Evolutionary conservation across 192 early-diverging fungal species (phyloP), one percentile per base, ranked within the genome.

Genomic region (Thoreauomyces humboldtii): DNA sequence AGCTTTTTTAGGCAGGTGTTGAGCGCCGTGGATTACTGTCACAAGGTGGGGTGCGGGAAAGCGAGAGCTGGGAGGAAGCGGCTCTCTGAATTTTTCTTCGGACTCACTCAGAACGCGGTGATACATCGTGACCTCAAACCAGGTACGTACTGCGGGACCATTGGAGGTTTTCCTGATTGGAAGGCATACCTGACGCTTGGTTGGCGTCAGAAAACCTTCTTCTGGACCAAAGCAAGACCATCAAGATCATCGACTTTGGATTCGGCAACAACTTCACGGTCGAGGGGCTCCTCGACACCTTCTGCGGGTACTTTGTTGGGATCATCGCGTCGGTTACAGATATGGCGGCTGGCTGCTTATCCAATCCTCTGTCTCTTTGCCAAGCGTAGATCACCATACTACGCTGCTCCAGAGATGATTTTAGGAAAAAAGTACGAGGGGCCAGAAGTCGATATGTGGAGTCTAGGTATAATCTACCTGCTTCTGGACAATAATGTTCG

Each of bases 171-270:
- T n/a, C n/a, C n/a, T n/a, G n/a, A n/a, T n/a, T n/a, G n/a, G n/a
- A n/a, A n/a, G n/a, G n/a, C n/a, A n/a, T n/a, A n/a, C n/a, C n/a
- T n/a, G n/a, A 37, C 17, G 14, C 31, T 3, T n/a, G n/a, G n/a
- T n/a, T n/a, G n/a, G n/a, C n/a, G n/a, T n/a, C 45, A 76, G 91
- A 93, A 52, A 97, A 97, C 70, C 77, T 97, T 19, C 82, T 97
- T 53, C 73, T 97, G 22, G 89, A 88, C 46, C 70, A 77, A 9
- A 71, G 79, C 22, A 82, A 85, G 45, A 78, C 75, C 33, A 87
- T 94, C 60, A 90, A 91, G 64, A 90, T 94, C 46, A 94, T 94
- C 59, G 92, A 94, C 76, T 94, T 89, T 80, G 92, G 92, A 0
- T 87, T 94, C 74, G 88, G 87, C 19, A 93, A 92, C 61, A 80